Conservation (phyloP, 345 rosid species). For the Psidium guajava region DNA sequence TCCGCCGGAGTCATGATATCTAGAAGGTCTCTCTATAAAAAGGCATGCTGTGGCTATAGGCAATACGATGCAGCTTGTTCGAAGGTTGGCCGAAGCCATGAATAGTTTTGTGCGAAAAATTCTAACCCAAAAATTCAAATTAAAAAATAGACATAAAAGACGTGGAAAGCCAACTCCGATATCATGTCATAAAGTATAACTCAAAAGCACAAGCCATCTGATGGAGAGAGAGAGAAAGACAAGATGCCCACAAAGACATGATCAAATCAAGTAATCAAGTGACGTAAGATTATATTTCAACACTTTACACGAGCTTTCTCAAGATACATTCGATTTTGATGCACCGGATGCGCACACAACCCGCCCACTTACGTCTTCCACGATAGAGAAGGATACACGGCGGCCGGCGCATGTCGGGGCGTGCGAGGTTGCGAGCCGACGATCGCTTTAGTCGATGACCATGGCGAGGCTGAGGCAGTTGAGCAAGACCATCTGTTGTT, state of each 20-base stretch:
- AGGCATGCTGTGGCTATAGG: too few relatives aligned
- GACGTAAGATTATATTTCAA: fast-evolving
- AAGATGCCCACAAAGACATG: fast-evolving
- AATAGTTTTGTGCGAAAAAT: neutral
- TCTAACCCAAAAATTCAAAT: neutral
- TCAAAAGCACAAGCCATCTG: neutral
- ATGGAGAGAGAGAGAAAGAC: neutral
- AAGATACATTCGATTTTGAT: neutral
- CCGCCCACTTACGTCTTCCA: neutral
- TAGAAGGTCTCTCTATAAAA: neutral
- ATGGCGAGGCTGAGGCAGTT: too few relatives aligned
- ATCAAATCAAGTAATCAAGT: neutral
- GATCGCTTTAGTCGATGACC: too few relatives aligned
- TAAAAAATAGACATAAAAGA: neutral
- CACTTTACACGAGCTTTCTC: neutral
- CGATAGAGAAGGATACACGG: fast-evolving
- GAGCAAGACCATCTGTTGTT: too few relatives aligned
- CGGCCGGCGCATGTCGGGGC: fast-evolving
- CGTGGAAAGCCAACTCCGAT: fast-evolving
- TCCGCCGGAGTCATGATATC: neutral
- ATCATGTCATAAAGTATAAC: neutral
- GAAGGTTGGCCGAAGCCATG: too few relatives aligned
- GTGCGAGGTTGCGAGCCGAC: fast-evolving
- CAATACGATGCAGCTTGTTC: too few relatives aligned
- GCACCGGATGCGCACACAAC: fast-evolving